phyloP scores from a whole-genome alignment of 305 asterid genomes.

The Fraxinus latifolia region DNA sequence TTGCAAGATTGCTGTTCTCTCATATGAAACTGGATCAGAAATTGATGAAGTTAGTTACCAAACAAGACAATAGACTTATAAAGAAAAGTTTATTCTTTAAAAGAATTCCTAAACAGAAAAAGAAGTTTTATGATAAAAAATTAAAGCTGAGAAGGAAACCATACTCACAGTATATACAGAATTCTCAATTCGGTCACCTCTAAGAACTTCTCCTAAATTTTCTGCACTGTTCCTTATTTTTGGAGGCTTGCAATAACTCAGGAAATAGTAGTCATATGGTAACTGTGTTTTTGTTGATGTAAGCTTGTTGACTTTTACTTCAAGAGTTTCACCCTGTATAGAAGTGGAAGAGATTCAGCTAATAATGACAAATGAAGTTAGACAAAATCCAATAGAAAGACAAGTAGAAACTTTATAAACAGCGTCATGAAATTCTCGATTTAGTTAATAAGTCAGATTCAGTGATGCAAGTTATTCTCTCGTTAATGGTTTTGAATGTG shows the following conservation, averaged over 20 bases:
- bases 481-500: not conserved
- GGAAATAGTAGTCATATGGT: constrained; percentile 56
- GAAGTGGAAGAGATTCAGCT: not conserved
- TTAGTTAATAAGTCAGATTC: not conserved
- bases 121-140: not conserved
- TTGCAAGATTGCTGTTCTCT: constrained; percentile 40
- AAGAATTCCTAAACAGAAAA: not conserved
- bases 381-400: not conserved
- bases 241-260: constrained; percentile 45
- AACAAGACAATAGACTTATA: not conserved
- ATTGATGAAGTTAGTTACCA: not conserved
- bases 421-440: not conserved
- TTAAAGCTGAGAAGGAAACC: not conserved
- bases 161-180: constrained; percentile 51
- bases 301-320: constrained; percentile 59
- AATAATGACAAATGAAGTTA: not conserved
- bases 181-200: constrained; percentile 56
- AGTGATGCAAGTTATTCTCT: not conserved
- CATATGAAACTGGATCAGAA: constrained; percentile 44
- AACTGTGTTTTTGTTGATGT: constrained; percentile 57
- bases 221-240: constrained; percentile 45
- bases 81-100: not conserved
- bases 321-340: constrained; percentile 47
- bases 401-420: not conserved
- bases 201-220: constrained; percentile 58